Percentiles rank a stretch among this genome's conserved stretches.
Conservation (phyloP, 2,329 filamentous ascomycete species). For the Trichophyton simii region DNA sequence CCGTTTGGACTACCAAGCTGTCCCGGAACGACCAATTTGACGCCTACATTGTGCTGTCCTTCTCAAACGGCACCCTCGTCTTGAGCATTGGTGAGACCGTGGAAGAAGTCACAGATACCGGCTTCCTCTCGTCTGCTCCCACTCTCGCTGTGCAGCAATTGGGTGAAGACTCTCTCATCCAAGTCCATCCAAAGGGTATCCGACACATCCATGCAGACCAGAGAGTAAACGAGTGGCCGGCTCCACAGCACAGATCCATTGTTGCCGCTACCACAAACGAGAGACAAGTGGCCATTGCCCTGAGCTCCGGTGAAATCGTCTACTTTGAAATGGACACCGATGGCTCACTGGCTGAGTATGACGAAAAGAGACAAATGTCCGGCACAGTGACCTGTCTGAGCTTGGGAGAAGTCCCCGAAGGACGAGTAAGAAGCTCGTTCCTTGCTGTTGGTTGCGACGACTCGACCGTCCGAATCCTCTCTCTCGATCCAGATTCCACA, state of each 20-base stretch:
- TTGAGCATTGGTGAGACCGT: constrained; percentile 94
- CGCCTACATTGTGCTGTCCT: constrained; percentile 89
- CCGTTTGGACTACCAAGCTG: constrained; percentile 91
- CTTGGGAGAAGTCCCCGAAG: constrained; percentile 82
- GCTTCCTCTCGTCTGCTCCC: constrained; percentile 76
- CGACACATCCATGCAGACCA: constrained; percentile 69
- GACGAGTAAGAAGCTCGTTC: constrained; percentile 77
- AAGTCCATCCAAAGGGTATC: constrained; percentile 94
- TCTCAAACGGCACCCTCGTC: constrained; percentile 78
- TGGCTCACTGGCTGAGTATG: constrained; percentile 80
- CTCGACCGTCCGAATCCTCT: constrained; percentile 84
- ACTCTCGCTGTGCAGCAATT: constrained; percentile 90
- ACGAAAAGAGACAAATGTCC: constrained; percentile 89
- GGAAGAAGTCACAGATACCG: constrained; percentile 86
- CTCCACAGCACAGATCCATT: constrained; percentile 86
- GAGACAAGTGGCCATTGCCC: constrained; percentile 79
- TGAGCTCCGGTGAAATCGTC: constrained; percentile 92
- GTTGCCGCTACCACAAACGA: constrained; percentile 89
- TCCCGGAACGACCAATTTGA: constrained; percentile 72
- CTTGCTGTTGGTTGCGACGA: constrained; percentile 95
- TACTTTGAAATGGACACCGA: constrained; percentile 97
- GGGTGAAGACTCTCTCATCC: constrained; percentile 81
- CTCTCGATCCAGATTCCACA: constrained; percentile 77
- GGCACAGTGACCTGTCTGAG: constrained; percentile 93
- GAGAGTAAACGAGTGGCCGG: constrained; percentile 81